phyloP scores from a whole-genome alignment of 2,329 filamentous ascomycete genomes.

The Lasiodiplodia sp. region DNA sequence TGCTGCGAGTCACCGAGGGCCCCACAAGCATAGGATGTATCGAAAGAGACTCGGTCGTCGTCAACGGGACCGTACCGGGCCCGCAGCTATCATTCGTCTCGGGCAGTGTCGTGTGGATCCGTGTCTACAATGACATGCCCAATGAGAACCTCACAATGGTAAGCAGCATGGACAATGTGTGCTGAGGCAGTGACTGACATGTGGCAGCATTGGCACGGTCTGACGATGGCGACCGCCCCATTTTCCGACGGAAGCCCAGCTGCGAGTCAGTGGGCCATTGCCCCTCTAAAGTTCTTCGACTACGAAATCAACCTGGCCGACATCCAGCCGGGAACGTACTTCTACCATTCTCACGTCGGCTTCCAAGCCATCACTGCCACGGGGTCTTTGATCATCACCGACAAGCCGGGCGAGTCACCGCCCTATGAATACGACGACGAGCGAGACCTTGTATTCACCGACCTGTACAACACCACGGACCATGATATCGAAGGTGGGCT shows the following conservation, averaged over 20 bases:
- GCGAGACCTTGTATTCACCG: conserved; percentile 61
- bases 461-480: conserved; percentile 66
- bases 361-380: conserved; percentile 67
- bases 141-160: conserved; percentile 66
- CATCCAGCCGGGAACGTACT: conserved; percentile 68
- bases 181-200: not conserved
- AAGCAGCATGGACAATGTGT: not conserved
- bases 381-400: conserved; percentile 67
- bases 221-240: conserved; percentile 65
- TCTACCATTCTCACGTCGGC: conserved; percentile 72
- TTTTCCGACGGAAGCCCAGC: conserved; percentile 70
- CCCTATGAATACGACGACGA: conserved; percentile 71
- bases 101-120: conserved; percentile 60
- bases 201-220: conserved; percentile 70
- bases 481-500: conserved; percentile 60
- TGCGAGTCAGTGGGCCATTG: conserved; percentile 71
- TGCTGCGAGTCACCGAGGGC: conserved; percentile 55
- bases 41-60: conserved; percentile 55
- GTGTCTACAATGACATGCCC: conserved; percentile 65
- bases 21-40: conserved; percentile 57
- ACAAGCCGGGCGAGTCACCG: conserved; percentile 42
- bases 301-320: conserved; percentile 65
- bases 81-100: conserved; percentile 57
- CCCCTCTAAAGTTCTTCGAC: conserved; percentile 68
- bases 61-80: conserved; percentile 63